phyloP scores from a whole-genome alignment of 129 eudicot genomes.

The Flaveria brownii region DNA sequence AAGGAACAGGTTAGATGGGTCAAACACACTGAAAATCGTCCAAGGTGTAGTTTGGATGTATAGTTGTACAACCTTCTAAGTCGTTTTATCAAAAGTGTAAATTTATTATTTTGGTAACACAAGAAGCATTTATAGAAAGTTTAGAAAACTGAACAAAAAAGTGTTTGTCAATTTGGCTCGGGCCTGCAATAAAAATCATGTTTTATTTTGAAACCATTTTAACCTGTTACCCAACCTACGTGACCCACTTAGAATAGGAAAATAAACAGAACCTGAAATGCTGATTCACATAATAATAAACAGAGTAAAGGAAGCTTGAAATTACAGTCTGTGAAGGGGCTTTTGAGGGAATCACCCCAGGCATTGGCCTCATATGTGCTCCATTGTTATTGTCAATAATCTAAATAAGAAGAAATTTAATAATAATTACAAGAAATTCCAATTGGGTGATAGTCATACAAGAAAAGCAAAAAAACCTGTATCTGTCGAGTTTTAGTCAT shows the following conservation, averaged over 20 bases:
- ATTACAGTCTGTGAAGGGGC: constrained; percentile 43
- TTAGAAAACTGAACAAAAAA: not conserved
- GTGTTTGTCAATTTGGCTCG: not conserved
- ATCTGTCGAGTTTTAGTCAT: constrained; percentile 68
- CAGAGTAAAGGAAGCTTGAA: not conserved
- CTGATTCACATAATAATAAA: not conserved
- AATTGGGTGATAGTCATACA: not conserved
- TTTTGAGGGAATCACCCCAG: constrained; percentile 50
- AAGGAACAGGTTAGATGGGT: not conserved
- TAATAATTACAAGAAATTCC: constrained; percentile 1
- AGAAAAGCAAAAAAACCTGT: constrained; percentile 46
- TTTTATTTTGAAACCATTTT: not conserved
- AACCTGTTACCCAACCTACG: not conserved
- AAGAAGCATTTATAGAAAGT: not conserved
- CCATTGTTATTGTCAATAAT: constrained; percentile 76
- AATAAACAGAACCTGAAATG: not conserved
- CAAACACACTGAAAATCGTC: not conserved
- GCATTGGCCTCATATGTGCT: constrained; percentile 76
- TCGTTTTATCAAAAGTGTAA: not conserved
- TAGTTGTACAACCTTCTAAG: not conserved
- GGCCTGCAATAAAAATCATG: too few species aligned
- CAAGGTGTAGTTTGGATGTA: not conserved
- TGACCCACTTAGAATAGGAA: not conserved
- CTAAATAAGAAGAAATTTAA: constrained; percentile 39
- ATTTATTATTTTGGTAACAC: not conserved